These are phyloP conservation scores for Pistacia vera DNA, from an alignment of 345 rosid genomes.

Conservation along the genomic window DNA sequence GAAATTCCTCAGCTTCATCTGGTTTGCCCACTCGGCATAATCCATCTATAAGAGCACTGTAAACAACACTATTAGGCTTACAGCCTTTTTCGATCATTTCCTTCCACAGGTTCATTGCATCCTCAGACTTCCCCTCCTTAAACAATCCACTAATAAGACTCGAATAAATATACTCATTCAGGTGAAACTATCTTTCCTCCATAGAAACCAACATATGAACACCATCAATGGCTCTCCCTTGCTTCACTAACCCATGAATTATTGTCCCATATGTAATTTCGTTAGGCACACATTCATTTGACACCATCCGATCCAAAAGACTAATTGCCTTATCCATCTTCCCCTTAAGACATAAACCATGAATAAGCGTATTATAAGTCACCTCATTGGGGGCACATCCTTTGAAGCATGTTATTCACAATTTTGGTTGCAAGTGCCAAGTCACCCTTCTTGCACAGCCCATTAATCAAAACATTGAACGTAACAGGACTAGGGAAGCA, in stretches of 20 bases:
- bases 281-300: slow-evolving; percentile 69
- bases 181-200: slow-evolving; percentile 74
- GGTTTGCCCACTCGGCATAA: slow-evolving; percentile 71
- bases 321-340: slow-evolving; percentile 81
- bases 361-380: slow-evolving; percentile 89
- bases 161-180: slow-evolving; percentile 71
- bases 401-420: slow-evolving; percentile 86
- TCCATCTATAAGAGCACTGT: slow-evolving; percentile 77
- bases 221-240: slow-evolving; percentile 62
- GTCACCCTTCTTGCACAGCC: slow-evolving; percentile 40
- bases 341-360: slow-evolving; percentile 83
- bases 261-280: slow-evolving; percentile 82
- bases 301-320: slow-evolving; percentile 80
- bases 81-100: slow-evolving; percentile 59
- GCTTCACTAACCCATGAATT: slow-evolving; percentile 82
- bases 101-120: slow-evolving; percentile 66
- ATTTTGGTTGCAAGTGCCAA: slow-evolving; percentile 46
- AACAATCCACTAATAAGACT: slow-evolving; percentile 78
- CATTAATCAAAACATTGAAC: slow-evolving; percentile 79
- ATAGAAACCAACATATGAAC: slow-evolving; percentile 48
- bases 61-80: slow-evolving; percentile 59
- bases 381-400: slow-evolving; percentile 80
- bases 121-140: slow-evolving; percentile 69
- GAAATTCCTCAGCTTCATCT: slow-evolving; percentile 61
- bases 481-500: slow-evolving; percentile 66